A percentile compares a stretch with the other conserved stretches of the same genome.
phyloP scores from a whole-genome alignment of 768 basidiomycete genomes.

The Termitomyces sp. region DNA sequence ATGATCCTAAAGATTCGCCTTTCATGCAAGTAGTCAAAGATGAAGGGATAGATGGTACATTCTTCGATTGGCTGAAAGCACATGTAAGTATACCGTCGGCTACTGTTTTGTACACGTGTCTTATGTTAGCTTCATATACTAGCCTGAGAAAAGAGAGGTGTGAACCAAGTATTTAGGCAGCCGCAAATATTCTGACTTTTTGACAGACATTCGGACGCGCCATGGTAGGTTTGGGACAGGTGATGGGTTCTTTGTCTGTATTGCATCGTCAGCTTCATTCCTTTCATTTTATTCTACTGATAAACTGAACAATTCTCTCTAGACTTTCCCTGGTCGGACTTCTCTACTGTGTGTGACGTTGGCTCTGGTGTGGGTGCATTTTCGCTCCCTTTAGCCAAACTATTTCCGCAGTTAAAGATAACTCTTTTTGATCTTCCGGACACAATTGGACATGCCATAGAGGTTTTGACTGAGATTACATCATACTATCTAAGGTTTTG shows the following conservation, averaged over 20 bases:
- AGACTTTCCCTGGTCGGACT: slow-evolving; percentile 10
- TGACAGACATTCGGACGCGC: slow-evolving; percentile 22
- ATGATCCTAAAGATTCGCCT: slow-evolving; percentile 12
- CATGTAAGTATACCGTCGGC: neutral
- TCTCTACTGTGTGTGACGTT: slow-evolving; percentile 32
- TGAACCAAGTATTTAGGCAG: neutral
- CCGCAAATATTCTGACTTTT: neutral
- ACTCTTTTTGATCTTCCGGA: slow-evolving; percentile 32
- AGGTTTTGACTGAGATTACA: slow-evolving; percentile 2
- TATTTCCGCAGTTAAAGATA: slow-evolving; percentile 27
- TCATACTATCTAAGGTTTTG: neutral
- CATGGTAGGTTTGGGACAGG: slow-evolving; percentile 29
- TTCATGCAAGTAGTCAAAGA: slow-evolving; percentile 12
- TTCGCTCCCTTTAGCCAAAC: slow-evolving; percentile 28
- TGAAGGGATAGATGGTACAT: slow-evolving; percentile 5
- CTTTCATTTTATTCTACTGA: neutral
- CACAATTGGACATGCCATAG: slow-evolving; percentile 24
- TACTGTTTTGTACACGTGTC: neutral
- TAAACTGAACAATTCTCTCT: neutral
- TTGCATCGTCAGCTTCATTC: slow-evolving; percentile 18
- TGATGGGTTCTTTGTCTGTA: slow-evolving; percentile 25
- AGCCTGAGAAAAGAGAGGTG: slow-evolving; percentile 6
- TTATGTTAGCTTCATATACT: neutral
- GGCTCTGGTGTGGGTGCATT: slow-evolving; percentile 35
- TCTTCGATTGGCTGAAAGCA: slow-evolving; percentile 2